phyloP scores from a whole-genome alignment of 768 basidiomycete genomes.

The Lenzites betulinus region DNA sequence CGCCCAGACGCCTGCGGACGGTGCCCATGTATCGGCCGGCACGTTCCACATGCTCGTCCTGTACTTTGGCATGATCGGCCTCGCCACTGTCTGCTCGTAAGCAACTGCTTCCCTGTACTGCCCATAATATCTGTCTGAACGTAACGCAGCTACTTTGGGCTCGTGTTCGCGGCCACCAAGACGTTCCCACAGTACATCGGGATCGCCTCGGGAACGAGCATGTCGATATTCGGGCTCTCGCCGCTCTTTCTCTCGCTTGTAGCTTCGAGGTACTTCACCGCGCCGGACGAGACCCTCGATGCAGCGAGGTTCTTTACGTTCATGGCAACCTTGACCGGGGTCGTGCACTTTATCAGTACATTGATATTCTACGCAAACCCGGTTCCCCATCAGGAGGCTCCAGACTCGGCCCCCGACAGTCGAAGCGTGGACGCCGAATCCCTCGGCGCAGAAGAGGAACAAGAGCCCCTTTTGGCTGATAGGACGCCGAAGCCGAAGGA shows the following conservation, averaged over 20 bases:
- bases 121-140: neutral
- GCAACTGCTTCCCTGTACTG: constrained; percentile 29
- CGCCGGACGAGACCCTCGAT: constrained; percentile 44
- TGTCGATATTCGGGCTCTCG: constrained; percentile 80
- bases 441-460: constrained; percentile 15
- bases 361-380: constrained; percentile 26
- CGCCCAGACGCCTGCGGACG: constrained; percentile 43
- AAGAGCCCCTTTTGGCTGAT: constrained; percentile 33
- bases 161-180: constrained; percentile 74
- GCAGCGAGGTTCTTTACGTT: constrained; percentile 56
- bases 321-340: constrained; percentile 54
- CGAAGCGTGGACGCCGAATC: neutral
- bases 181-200: constrained; percentile 67
- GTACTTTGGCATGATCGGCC: constrained; percentile 62
- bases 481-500: constrained; percentile 17
- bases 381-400: neutral
- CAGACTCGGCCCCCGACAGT: constrained; percentile 1
- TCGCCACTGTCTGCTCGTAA: constrained; percentile 75
- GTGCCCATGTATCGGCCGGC: constrained; percentile 39
- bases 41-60: constrained; percentile 55
- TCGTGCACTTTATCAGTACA: constrained; percentile 56
- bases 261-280: constrained; percentile 63
- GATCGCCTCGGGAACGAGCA: constrained; percentile 63
- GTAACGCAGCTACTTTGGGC: constrained; percentile 59
- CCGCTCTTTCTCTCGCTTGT: constrained; percentile 71